phyloP scores from a whole-genome alignment of 306 rosid genomes.

The Rosa persica region DNA sequence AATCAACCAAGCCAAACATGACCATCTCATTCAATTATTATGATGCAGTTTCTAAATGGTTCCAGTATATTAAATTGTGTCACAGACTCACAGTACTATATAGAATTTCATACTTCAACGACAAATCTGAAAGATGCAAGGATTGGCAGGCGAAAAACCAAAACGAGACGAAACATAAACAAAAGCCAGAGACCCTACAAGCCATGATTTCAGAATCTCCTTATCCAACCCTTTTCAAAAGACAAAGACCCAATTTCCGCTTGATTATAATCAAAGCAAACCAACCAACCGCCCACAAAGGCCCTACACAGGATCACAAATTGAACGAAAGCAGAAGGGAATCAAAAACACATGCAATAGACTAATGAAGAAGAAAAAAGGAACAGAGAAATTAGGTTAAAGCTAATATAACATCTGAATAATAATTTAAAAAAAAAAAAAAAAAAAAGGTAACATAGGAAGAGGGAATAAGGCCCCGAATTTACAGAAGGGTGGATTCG shows the following conservation, averaged over 20 bases:
- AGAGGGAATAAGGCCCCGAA: constrained; percentile 41
- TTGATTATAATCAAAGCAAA: not conserved
- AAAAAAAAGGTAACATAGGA: constrained; percentile 22
- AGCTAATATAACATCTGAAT: constrained; percentile 5
- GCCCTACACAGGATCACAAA: constrained; percentile 20
- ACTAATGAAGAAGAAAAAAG: not conserved
- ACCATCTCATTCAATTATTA: not conserved
- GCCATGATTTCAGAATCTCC: constrained; percentile 34
- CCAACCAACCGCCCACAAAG: constrained; percentile 15
- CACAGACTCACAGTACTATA: not conserved
- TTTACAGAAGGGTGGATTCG: constrained; percentile 46
- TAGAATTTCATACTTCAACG: not conserved
- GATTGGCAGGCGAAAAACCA: constrained; percentile 5
- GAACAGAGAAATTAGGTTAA: not conserved
- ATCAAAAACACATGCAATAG: not conserved
- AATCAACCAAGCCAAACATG: constrained; percentile 2
- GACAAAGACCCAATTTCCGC: constrained; percentile 3
- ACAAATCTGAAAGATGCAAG: not conserved
- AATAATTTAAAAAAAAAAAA: not conserved
- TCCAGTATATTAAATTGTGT: not conserved
- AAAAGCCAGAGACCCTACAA: constrained; percentile 26
- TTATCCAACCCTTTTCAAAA: constrained; percentile 23
- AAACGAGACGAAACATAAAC: not conserved
- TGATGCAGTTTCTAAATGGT: not conserved
- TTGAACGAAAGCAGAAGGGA: not conserved